Base-by-base conservation (phyloP, 2,329 filamentous ascomycete species). In the Corynespora cassiicola region DNA sequence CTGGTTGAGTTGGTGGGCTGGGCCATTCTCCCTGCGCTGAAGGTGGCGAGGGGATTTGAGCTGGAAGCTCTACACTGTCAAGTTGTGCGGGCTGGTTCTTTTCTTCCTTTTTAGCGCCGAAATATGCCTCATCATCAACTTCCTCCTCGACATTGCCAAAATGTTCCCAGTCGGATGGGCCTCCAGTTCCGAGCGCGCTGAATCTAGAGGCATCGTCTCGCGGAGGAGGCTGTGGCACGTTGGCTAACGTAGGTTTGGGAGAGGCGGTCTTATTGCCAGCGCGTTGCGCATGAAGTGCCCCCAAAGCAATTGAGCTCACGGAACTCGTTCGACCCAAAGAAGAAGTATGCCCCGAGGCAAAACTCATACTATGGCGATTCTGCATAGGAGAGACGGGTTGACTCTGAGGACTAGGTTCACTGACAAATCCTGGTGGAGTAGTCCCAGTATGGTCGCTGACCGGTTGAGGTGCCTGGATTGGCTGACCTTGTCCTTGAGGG, bases 151-250 rank as follows among this genome's bases (percentile, higher is more conserved):
- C 52, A 6, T 31, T 46, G 8, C 64, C 64, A 45, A 69, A 60
- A 21, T 57, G 65, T 31, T 69, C 65, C 66, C 66, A 69, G 23
- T 68, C 66, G 7, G 63, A 66, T 4, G 66, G 66, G 2, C 59
- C 63, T 6, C 66, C 66, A 26, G 45, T 46, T 6, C 64, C 64
- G 3, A 69, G 38, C 9, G 58, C 64, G 28, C 61, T 66, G 26
- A 63, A 64, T 15, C 43, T 61, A 2, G 63, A 58, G 8, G 52
- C 50, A 26, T 57, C 50, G 28, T 58, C 60, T 29, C 52, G 55
- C 28, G 50, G 54, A 23, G 54, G 60, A 18, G 57, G 54, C 12
- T 51, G 51, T 2, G 59, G 52, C 14, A 44, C 26, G 15, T 49
- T 59, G 8, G 41, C 43, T 2, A 44, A 40, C 2, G 45, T 28